Evolutionary conservation across 805 yeast species (phyloP), one percentile per base, ranked within the genome.

Genomic region (Diddensiella caesifluorescens): DNA sequence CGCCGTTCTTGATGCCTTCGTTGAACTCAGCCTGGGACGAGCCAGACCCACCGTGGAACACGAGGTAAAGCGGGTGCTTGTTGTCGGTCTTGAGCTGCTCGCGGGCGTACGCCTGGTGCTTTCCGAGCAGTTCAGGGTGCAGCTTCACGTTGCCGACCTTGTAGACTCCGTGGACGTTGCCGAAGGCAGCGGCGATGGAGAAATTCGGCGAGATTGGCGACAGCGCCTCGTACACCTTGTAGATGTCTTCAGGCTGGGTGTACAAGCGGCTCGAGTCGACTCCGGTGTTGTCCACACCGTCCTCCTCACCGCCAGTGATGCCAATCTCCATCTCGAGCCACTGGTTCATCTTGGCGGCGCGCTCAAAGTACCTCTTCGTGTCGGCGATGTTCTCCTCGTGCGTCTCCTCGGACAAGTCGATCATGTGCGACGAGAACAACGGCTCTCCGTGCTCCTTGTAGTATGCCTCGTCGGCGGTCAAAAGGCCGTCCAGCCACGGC

Each of bases 301-400:
- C 98, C 75, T 92, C 98, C 77, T 92, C 98, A 82, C 98, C 98
- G 74, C 98, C 98, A 68, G 98, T 92, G 80, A 92, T 92, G 80
- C 98, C 98, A 67, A 92, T 92, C 78, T 92, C 98, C 98, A 92
- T 92, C 79, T 92, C 98, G 67, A 92, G 80, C 92, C 92, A 92
- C 76, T 90, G 97, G 73, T 79, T 75, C 79, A 90, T 75, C 74
- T 84, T 87, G 68, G 94, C 72, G 80, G 86, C 87, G 73, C 95
- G 86, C 69, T 75, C 75, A 74, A 92, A 90, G 80, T 92, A 92
- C 73, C 86, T 82, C 70, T 71, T 95, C 78, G 97, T 89, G 54
- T 85, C 83, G 52, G 79, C 80, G 60, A 92, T 90, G 84, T 92
- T 92, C 74, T 84, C 94, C 53, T 87, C 95, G 68, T 92, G 97